Base-by-base conservation (phyloP, 768 basidiomycete species). In the Suillus hirtellus region DNA sequence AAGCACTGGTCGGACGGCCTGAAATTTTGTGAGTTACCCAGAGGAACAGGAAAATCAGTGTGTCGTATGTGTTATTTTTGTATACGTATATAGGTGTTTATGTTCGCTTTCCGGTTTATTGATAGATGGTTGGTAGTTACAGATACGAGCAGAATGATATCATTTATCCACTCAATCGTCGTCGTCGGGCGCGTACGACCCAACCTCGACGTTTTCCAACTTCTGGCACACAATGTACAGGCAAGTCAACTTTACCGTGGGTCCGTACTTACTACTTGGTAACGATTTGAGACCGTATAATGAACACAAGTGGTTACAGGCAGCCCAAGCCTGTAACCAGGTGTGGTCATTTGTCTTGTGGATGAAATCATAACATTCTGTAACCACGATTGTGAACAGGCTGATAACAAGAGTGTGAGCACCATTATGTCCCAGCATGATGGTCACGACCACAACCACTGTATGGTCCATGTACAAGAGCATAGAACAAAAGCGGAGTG, bases 1-100 rank as follows among this genome's bases (percentile, higher is more conserved):
- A 96, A 76, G 81, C 83, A 49, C 77, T 98, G 68, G 88, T 82
- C 14, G 90, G 87, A 35, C 79, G 88, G 61, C 80, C 84, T 15
- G 86, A 87, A 70, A 76, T 92, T 70, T 66, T 83, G 64, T 80
- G 55, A 50, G 38, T 58, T 40, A 24, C 38, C 2, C 11, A 27
- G 17, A 19, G 1, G 5, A 19, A 27, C 7, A 2, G 55, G 14
- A 10, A 17, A 50, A 50, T 49, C 50, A 31, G 21, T 2, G 54
- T 56, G 38, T 58, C 27, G 27, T 19, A 42, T 56, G 55, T 56
- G 37, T 37, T 55, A 24, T 38, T 14, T 38, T 8, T 38, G 54
- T 37, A 55, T 55, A 21, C 35, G 37, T 38, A 21, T 21, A 55
- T 38, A 8, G 31, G 31, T 31, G 10, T 58, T 1, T 27, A 3